A percentile compares a stretch with the other conserved stretches of the same genome.
phyloP scores from a whole-genome alignment of 306 rosid genomes.

The Pyrus betulifolia region DNA sequence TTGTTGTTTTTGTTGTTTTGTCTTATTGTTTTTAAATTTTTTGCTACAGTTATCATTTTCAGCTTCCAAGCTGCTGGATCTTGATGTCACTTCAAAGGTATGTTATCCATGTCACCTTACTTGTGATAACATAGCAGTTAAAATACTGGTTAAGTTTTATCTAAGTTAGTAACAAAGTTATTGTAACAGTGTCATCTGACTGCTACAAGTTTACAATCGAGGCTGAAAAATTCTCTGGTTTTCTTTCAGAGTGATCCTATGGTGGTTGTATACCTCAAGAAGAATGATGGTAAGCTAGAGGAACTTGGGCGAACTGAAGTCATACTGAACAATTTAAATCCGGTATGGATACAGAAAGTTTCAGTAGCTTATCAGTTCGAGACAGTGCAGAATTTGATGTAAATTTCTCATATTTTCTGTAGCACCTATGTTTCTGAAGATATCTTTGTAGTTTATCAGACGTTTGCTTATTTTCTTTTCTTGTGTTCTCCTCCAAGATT shows the following conservation, averaged over 20 bases:
- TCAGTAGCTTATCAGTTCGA: constrained; percentile 73
- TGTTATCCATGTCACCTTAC: neutral
- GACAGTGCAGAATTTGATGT: constrained; percentile 64
- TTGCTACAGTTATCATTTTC: constrained; percentile 59
- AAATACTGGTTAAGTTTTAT: no score
- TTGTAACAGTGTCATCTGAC: neutral
- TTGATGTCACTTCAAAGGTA: constrained; percentile 43
- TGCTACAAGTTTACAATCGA: neutral
- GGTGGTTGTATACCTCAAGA: constrained; percentile 48
- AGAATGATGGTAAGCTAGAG: constrained; percentile 46
- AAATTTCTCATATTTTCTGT: constrained; percentile 22
- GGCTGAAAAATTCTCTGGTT: neutral
- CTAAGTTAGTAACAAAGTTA: neutral
- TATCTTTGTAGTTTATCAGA: neutral
- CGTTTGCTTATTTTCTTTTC: neutral
- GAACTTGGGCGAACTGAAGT: constrained; percentile 89
- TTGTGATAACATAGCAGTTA: no score
- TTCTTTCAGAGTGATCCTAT: constrained; percentile 74
- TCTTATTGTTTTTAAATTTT: constrained; percentile 18
- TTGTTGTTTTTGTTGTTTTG: neutral
- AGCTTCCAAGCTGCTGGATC: constrained; percentile 56
- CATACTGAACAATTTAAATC: constrained; percentile 57
- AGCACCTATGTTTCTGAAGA: neutral
- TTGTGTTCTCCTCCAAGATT: constrained; percentile 41
- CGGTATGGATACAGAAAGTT: constrained; percentile 72